phyloP scores from a whole-genome alignment of 805 yeast species.

The Zygosaccharomyces kombuchaensis region DNA sequence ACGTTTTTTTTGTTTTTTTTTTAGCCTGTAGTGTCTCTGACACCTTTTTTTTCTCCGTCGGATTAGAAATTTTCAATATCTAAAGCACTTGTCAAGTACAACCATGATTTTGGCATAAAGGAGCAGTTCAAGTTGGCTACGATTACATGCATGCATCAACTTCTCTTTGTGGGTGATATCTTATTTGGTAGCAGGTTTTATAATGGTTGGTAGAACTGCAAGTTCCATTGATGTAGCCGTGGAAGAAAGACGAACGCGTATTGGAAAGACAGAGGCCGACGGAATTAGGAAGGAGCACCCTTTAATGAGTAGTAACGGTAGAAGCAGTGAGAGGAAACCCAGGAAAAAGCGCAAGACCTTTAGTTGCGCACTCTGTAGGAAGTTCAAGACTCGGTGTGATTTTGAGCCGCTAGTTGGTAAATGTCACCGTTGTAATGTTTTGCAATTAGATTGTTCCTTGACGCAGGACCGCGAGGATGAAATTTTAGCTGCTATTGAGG shows the following conservation, averaged over 20 bases:
- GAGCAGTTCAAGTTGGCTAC: not conserved
- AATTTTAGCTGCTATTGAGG: constrained; percentile 23
- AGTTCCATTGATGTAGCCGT: not conserved
- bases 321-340: constrained; percentile 13
- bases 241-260: not conserved
- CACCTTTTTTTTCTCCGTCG: constrained; percentile 9
- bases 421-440: constrained; percentile 50
- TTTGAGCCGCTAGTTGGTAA: constrained; percentile 40
- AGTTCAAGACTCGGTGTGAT: constrained; percentile 56
- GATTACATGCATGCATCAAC: not conserved
- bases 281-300: not conserved
- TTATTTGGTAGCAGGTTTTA: not conserved
- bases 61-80: not conserved
- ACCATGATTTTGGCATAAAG: not conserved
- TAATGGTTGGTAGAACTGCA: not conserved
- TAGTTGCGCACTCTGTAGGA: constrained; percentile 50
- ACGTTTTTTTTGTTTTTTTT: not conserved
- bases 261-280: not conserved
- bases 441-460: constrained; percentile 47
- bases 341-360: constrained; percentile 40
- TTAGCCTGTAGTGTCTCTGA: not conserved
- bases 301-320: not conserved
- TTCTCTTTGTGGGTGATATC: not conserved
- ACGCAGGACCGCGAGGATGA: constrained; percentile 33
- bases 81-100: not conserved